phyloP scores from a whole-genome alignment of 179 eudicot genomes.

The Gypsophila paniculata region DNA sequence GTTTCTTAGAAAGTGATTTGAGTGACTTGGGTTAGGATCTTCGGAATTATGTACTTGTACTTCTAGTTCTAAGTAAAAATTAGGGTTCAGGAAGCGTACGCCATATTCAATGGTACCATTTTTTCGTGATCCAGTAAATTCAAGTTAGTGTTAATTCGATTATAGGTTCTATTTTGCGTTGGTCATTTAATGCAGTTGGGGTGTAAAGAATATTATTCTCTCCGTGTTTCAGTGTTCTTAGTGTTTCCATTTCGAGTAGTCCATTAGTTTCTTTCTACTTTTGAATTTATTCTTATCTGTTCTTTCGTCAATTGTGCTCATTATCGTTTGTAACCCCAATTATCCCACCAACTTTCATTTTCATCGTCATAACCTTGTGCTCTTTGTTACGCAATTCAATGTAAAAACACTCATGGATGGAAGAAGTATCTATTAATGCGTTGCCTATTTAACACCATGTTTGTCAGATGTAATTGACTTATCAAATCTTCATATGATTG shows the following conservation, averaged over 20 bases:
- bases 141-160: neutral
- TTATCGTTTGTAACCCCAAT: no score
- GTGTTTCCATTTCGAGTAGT: no score
- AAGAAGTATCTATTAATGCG: neutral
- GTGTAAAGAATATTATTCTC: neutral
- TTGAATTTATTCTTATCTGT: no score
- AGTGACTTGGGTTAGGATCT: constrained; percentile 8
- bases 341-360: no score
- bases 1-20: neutral
- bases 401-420: no score
- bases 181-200: neutral
- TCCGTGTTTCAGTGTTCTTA: no score
- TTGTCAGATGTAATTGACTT: neutral
- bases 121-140: neutral
- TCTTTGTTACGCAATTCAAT: no score
- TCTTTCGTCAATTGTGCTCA: no score
- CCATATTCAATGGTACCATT: neutral
- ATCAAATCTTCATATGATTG: constrained; percentile 6
- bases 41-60: neutral
- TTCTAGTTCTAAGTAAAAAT: neutral
- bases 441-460: neutral
- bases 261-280: no score
- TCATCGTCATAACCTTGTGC: no score
- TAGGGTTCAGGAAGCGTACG: neutral
- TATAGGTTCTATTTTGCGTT: neutral